Evolutionary conservation across 306 rosid species (phyloP).

Genomic region (Dalbergia cochinchinensis): DNA sequence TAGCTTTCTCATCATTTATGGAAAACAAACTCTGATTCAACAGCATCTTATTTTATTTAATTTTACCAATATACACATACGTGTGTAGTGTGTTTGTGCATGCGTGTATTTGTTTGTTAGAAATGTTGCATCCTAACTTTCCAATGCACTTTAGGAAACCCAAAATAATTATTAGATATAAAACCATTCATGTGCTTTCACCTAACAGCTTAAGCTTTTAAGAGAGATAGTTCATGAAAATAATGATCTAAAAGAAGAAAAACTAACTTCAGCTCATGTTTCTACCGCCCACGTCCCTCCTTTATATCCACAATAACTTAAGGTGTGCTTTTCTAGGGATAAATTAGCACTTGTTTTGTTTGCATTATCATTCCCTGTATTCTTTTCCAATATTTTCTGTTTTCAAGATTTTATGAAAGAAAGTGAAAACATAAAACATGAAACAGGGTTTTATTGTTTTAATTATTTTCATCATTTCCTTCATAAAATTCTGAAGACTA

Average conservation of each 20-base stretch:
- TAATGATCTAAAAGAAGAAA: background rate
- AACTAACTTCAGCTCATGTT: conserved; percentile 12
- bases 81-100: no score
- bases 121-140: background rate
- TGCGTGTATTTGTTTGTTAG: background rate
- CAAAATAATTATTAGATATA: background rate
- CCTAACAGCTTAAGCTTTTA: no score
- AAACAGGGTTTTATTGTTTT: no score
- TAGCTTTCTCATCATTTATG: background rate
- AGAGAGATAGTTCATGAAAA: no score
- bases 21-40: background rate
- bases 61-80: background rate
- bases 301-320: conserved; percentile 13
- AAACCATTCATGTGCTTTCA: no score
- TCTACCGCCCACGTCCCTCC: background rate
- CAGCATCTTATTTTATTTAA: background rate
- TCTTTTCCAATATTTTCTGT: no score
- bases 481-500: no score
- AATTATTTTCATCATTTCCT: no score
- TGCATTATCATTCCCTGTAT: no score
- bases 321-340: background rate
- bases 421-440: no score
- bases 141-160: conserved; percentile 8
- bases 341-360: background rate
- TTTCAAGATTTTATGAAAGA: no score